Conservation (phyloP, 768 basidiomycete species). For the Leucocoprinus birnbaumii region DNA sequence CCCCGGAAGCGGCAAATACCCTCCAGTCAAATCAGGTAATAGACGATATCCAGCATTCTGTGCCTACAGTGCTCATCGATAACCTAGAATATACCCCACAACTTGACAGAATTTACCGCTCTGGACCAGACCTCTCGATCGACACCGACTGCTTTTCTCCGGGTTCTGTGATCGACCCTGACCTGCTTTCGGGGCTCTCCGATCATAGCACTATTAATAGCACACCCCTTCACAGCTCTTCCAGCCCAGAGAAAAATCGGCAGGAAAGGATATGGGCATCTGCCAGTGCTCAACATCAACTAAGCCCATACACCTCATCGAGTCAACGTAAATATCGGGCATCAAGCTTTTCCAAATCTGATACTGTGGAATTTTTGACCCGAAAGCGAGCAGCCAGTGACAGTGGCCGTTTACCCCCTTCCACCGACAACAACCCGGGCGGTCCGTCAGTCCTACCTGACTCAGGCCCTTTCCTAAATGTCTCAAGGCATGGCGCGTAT, state of each 20-base stretch:
- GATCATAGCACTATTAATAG: slow-evolving; percentile 9
- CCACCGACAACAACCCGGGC: neutral
- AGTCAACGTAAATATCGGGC: neutral
- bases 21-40: neutral
- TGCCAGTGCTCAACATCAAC: neutral
- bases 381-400: slow-evolving; percentile 5
- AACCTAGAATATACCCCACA: neutral
- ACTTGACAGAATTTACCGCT: neutral
- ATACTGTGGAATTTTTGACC: neutral
- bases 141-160: neutral
- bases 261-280: neutral
- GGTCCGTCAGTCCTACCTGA: neutral
- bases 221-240: slow-evolving; percentile 1
- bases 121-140: neutral
- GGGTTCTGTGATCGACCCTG: neutral
- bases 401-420: neutral
- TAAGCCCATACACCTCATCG: neutral
- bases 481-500: neutral
- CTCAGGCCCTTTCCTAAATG: neutral
- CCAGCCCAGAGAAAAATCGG: neutral
- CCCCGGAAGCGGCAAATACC: neutral
- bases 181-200: slow-evolving; percentile 4
- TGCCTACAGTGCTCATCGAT: neutral
- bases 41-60: neutral
- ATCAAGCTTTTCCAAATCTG: neutral